phyloP scores from a whole-genome alignment of 225 moss, liverwort and hornwort species.

The Marchantia polymorpha region DNA sequence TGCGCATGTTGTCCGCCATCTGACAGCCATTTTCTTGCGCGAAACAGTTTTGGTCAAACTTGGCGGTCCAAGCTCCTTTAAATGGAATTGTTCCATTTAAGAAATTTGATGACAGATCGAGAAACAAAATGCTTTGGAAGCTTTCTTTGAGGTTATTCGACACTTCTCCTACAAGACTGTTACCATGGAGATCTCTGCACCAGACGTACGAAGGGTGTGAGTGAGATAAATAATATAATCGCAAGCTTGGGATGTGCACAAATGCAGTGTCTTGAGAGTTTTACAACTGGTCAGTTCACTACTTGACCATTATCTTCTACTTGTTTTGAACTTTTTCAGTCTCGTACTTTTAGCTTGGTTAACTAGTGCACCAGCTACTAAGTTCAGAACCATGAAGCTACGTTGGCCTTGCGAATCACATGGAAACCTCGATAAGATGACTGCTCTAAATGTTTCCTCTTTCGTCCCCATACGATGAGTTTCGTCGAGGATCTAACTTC shows the following conservation, averaged over 20 bases:
- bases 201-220: neutral
- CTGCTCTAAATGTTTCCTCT: no score
- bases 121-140: slow-evolving; percentile 40
- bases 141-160: slow-evolving; percentile 45
- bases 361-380: no score
- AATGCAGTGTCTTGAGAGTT: no score
- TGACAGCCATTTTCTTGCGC: slow-evolving; percentile 44
- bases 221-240: neutral
- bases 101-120: slow-evolving; percentile 55
- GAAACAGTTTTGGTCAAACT: slow-evolving; percentile 60
- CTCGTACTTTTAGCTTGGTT: no score
- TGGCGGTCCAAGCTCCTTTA: slow-evolving; percentile 22
- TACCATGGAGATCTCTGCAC: slow-evolving; percentile 58
- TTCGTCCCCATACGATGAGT: no score
- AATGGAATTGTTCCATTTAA: slow-evolving; percentile 50
- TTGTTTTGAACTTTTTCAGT: no score
- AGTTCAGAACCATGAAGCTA: no score
- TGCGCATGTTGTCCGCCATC: slow-evolving; percentile 52
- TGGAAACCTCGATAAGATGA: no score
- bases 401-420: no score
- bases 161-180: slow-evolving; percentile 49
- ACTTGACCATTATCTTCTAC: no score
- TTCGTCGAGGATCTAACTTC: no score
- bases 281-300: no score
- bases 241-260: neutral